Conservation (phyloP, 192 early-diverging fungal genomes). For the Backusella parvicylindrica region DNA sequence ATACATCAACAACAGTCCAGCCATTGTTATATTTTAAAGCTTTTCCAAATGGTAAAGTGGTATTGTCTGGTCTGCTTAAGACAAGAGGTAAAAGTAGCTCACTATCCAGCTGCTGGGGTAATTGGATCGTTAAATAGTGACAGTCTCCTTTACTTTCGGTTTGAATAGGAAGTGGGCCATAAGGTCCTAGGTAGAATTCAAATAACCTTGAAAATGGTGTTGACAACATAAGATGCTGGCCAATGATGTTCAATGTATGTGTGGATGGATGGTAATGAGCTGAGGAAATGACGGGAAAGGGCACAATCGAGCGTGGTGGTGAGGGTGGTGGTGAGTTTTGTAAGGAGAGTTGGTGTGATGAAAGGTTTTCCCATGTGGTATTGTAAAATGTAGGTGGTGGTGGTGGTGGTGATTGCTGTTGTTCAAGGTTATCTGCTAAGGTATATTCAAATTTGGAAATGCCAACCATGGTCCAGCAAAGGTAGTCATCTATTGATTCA, state of each 20-base stretch:
- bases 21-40: not conserved
- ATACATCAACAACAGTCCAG: constrained; percentile 1
- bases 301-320: constrained; percentile 25
- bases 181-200: constrained; percentile 44
- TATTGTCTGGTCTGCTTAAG: not conserved
- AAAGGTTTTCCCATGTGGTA: not conserved
- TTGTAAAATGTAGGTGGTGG: not conserved
- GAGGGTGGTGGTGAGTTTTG: constrained; percentile 31
- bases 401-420: not conserved
- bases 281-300: constrained; percentile 12
- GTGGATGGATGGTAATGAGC: constrained; percentile 34
- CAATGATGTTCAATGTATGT: constrained; percentile 37
- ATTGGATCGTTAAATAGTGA: not conserved
- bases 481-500: constrained; percentile 64
- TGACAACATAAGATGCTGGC: constrained; percentile 38
- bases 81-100: not conserved
- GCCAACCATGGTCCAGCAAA: constrained; percentile 85
- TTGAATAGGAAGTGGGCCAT: constrained; percentile 31
- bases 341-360: not conserved
- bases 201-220: constrained; percentile 19
- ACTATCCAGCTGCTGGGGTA: not conserved
- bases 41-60: not conserved
- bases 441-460: constrained; percentile 56
- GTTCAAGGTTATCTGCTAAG: not conserved
- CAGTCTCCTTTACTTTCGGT: not conserved